Base-by-base conservation (phyloP, 306 rosid species). In the Citrullus mucosospermus region DNA sequence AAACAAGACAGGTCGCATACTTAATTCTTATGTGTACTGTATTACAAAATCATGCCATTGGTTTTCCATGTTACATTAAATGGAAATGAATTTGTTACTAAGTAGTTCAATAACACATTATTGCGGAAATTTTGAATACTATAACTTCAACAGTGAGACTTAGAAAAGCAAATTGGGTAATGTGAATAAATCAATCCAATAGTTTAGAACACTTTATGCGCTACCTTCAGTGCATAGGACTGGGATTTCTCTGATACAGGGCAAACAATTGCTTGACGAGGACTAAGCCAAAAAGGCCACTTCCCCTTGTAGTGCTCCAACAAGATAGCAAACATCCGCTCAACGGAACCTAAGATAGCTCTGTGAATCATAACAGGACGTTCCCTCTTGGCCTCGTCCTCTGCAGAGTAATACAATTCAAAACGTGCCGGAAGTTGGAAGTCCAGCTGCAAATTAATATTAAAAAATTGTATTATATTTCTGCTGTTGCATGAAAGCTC, bases 251-350 rank as follows among this genome's bases (percentile, higher is more conserved):
- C 96, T 1, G 98, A 92, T 82, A 94, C 96, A 0, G 97, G 96
- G 86, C 98, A 94, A 58, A 94, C 87, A 88, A 94, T 90, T 2
- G 96, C 92, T 85, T 94, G 98, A 63, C 96, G 98, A 68, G 98
- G 97, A 87, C 97, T 94, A 68, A 94, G 97, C 97, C 98, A 94
- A 82, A 94, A 90, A 70, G 98, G 98, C 97, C 98, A 94, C 83
- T 92, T 94, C 39, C 98, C 98, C 84, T 92, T 92, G 85, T 88
- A 94, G 85, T 94, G 96, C 89, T 92, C 98, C 86, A 94, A 83
- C 75, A 94, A 85, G 69, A 92, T 92, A 69, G 96, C 97, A 90
- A 94, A 90, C 97, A 94, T 92, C 46, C 98, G 89, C 78, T 92
- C 96, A 81, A 92, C 97, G 75, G 98, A 92, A 65, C 98, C 97